These are phyloP conservation scores for Mycena pura DNA, from an alignment of 768 basidiomycete genomes.

Conservation along the genomic window DNA sequence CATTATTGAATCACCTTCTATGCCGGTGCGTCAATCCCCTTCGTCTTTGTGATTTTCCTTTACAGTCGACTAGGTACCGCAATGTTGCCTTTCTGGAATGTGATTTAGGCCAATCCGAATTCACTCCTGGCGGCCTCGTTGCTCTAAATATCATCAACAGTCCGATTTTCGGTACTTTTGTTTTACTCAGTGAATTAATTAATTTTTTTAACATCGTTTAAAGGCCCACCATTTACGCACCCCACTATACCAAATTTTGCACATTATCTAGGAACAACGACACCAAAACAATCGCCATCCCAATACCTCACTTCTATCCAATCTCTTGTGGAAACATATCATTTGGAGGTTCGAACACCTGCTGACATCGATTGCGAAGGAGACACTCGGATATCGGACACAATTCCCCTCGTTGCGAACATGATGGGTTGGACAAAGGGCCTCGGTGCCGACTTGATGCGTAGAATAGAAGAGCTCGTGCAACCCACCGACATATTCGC, in stretches of 20 bases:
- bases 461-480: constrained; percentile 70
- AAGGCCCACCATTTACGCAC: constrained; percentile 93
- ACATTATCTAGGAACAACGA: constrained; percentile 83
- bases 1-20: constrained; percentile 73
- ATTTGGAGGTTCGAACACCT: constrained; percentile 66
- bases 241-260: constrained; percentile 71
- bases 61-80: constrained; percentile 57
- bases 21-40: constrained; percentile 49
- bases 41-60: constrained; percentile 1
- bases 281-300: constrained; percentile 78
- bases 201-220: neutral
- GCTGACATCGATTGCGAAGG: constrained; percentile 32
- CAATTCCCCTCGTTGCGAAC: constrained; percentile 88
- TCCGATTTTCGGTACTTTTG: constrained; percentile 69
- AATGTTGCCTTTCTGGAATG: constrained; percentile 93
- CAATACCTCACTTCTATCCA: constrained; percentile 76
- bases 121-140: constrained; percentile 86
- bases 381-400: constrained; percentile 53
- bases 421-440: constrained; percentile 98
- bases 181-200: neutral
- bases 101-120: constrained; percentile 94
- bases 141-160: constrained; percentile 74
- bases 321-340: constrained; percentile 70
- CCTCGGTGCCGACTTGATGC: constrained; percentile 81
- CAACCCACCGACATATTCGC: constrained; percentile 68